Conservation (phyloP, 805 yeast species). For the Lachancea dasiensis region DNA sequence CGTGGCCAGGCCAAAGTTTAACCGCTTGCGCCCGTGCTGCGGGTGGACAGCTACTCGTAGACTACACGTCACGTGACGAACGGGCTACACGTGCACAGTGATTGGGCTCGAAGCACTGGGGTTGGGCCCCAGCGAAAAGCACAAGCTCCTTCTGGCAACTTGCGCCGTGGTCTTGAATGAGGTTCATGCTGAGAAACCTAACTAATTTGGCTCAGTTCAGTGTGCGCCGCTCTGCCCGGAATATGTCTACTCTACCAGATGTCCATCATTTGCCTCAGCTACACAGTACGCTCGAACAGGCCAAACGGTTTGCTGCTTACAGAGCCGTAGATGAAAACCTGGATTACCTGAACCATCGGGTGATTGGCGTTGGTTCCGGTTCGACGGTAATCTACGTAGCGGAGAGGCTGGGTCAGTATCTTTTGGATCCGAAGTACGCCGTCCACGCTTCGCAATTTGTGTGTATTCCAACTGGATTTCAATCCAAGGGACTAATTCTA, state of each 20-base stretch:
- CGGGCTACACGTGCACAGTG: no score
- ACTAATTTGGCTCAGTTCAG: conserved; percentile 3
- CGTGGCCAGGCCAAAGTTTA: no score
- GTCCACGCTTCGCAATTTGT: conserved; percentile 39
- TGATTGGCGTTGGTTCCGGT: conserved; percentile 94
- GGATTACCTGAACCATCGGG: conserved; percentile 53
- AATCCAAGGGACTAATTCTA: conserved; percentile 77
- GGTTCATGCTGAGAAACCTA: conserved; percentile 4
- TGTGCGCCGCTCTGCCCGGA: conserved; percentile 6
- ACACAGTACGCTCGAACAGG: conserved; percentile 54
- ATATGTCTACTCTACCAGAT: conserved; percentile 12
- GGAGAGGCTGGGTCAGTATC: conserved; percentile 67
- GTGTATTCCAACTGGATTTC: conserved; percentile 96
- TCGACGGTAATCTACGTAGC: conserved; percentile 97
- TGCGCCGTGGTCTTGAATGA: neutral
- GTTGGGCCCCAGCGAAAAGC: no score
- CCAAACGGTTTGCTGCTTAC: conserved; percentile 89
- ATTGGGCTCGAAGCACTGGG: no score
- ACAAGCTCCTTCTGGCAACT: no score
- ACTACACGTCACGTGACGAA: no score
- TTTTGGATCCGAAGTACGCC: conserved; percentile 37
- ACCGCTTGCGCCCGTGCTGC: no score
- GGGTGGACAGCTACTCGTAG: no score
- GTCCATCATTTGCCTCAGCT: conserved; percentile 27
- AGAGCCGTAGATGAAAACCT: conserved; percentile 75